A percentile compares a stretch with the other conserved stretches of the same genome.
These are phyloP conservation scores for Claviceps cyperi DNA, from an alignment of 2,329 filamentous ascomycete species.

Conservation along the genomic window DNA sequence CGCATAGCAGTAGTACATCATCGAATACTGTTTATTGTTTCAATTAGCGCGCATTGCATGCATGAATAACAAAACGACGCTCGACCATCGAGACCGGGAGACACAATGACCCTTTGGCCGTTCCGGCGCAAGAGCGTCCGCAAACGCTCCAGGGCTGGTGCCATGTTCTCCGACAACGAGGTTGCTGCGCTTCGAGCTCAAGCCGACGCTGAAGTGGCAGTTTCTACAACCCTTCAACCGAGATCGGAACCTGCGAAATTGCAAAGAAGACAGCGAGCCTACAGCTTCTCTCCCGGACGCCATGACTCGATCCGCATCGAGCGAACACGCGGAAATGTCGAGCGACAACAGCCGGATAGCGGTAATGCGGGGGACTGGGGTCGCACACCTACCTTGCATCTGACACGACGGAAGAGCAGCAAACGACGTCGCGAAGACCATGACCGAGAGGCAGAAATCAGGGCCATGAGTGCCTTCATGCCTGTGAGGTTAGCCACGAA, in stretches of 20 bases:
- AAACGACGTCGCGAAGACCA: constrained; percentile 64
- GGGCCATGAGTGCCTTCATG: constrained; percentile 60
- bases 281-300: constrained; percentile 49
- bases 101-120: constrained; percentile 64
- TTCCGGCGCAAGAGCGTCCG: constrained; percentile 63
- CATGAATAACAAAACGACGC: neutral
- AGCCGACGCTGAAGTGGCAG: constrained; percentile 16
- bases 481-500: constrained; percentile 49
- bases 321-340: constrained; percentile 8
- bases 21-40: neutral
- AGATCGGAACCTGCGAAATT: constrained; percentile 33
- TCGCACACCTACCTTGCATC: constrained; percentile 35
- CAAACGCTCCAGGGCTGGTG: constrained; percentile 38
- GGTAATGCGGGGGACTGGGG: constrained; percentile 13
- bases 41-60: constrained; percentile 2
- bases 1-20: neutral
- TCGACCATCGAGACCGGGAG: neutral
- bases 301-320: constrained; percentile 36
- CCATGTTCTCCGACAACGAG: constrained; percentile 39
- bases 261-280: constrained; percentile 33
- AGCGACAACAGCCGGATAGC: constrained; percentile 3
- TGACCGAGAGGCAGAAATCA: constrained; percentile 75
- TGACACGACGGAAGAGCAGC: constrained; percentile 56
- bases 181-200: constrained; percentile 23
- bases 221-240: constrained; percentile 22